Evolutionary conservation across 306 rosid genomes (phyloP).

Genomic region (Corylus heterophylla): DNA sequence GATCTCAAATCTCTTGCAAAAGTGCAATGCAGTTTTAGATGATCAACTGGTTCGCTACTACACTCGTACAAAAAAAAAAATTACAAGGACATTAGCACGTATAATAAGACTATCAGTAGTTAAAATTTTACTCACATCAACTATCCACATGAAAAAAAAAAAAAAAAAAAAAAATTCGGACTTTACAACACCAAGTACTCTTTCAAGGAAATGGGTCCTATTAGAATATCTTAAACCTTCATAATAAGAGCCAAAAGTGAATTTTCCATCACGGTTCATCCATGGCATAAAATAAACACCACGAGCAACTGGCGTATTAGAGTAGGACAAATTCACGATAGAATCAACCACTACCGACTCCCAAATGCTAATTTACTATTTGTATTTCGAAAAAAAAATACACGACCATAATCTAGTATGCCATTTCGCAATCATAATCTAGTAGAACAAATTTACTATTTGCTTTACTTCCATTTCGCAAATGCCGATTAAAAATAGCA

Average conservation of each 20-base stretch:
- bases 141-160: not conserved
- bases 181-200: not conserved
- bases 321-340: not conserved
- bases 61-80: too few species aligned
- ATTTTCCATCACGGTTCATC: too few species aligned
- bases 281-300: not conserved
- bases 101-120: not conserved
- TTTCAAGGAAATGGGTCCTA: too few species aligned
- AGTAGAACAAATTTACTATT: not conserved
- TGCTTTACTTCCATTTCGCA: slow-evolving; percentile 13
- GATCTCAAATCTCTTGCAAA: not conserved
- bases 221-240: not conserved
- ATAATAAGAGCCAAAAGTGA: too few species aligned
- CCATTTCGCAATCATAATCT: too few species aligned
- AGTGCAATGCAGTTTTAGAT: not conserved
- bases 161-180: not conserved
- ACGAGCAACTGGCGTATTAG: not conserved
- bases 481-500: slow-evolving; percentile 1
- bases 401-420: not conserved
- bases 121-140: not conserved
- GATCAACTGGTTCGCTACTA: not conserved
- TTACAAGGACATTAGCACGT: not conserved
- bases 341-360: not conserved
- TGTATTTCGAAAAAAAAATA: slow-evolving; percentile 3
- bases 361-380: not conserved